These are phyloP conservation scores for Tuber microsphaerosporum DNA, from an alignment of 495 filamentous ascomycete genomes.

Conservation along the genomic window DNA sequence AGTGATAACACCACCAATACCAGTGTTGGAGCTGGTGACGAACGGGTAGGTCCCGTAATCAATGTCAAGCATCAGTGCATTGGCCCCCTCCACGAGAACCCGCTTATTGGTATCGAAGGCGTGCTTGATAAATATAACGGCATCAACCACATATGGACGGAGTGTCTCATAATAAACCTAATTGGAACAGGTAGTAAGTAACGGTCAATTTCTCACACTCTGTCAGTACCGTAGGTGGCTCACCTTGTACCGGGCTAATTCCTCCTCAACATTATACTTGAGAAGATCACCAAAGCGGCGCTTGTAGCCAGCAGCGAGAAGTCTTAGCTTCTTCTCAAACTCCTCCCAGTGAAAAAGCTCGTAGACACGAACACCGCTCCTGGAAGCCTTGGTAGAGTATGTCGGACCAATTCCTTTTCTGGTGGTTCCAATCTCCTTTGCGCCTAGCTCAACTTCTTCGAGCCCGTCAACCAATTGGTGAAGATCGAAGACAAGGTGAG, in stretches of 20 bases:
- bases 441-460: slow-evolving; percentile 67
- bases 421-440: slow-evolving; percentile 53
- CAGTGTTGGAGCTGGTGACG: slow-evolving; percentile 72
- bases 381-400: slow-evolving; percentile 72
- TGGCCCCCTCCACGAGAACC: slow-evolving; percentile 80
- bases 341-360: slow-evolving; percentile 67
- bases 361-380: slow-evolving; percentile 65
- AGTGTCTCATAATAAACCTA: slow-evolving; percentile 62
- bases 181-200: slow-evolving; percentile 6
- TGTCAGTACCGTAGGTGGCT: neutral
- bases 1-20: slow-evolving; percentile 68
- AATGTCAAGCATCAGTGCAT: slow-evolving; percentile 74
- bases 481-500: slow-evolving; percentile 76
- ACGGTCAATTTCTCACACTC: slow-evolving; percentile 24
- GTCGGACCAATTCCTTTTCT: slow-evolving; percentile 67
- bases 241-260: slow-evolving; percentile 62
- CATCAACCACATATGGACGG: slow-evolving; percentile 64
- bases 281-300: slow-evolving; percentile 67
- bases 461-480: slow-evolving; percentile 76
- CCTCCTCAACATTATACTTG: slow-evolving; percentile 66
- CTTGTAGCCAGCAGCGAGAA: slow-evolving; percentile 59
- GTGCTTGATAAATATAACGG: slow-evolving; percentile 52
- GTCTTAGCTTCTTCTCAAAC: slow-evolving; percentile 67
- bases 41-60: slow-evolving; percentile 78
- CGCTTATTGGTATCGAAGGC: slow-evolving; percentile 55